Evolutionary conservation across 495 filamentous ascomycete species (phyloP), one percentile per base, ranked within the genome.

Genomic region (Hyaloscypha bicolor): DNA sequence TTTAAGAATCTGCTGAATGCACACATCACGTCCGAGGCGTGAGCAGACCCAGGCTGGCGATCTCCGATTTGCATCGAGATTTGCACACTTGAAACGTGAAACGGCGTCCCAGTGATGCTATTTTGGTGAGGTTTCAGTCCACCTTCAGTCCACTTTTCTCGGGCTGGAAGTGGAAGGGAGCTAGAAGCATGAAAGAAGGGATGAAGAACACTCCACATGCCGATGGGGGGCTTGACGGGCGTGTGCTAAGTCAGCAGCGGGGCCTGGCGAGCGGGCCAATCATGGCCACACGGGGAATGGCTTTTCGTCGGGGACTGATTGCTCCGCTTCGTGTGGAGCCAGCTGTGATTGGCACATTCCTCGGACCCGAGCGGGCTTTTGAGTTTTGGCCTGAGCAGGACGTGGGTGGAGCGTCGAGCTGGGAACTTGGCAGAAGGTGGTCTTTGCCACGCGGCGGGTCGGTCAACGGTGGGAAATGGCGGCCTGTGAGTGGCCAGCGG

Each of bases 131-230:
- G 19, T n/a, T 56, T 6, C n/a, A 45, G n/a, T 63, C 61, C 61
- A 53, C 61, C 25, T 16, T 16, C 42, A 37, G 42, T 48, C 42
- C 42, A 48, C 42, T 19, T 19, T 53, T 32, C 16, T 42, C 6
- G 11, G 62, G 31, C 62, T 48, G 62, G n/a, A 64, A 39, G n/a
- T 4, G 62, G 62, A 55, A 64, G 37, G 9, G 16, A 2, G 6
- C 62, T 56, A 64, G 62, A 64, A 64, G 62, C 30, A 53, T 56
- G 51, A 55, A 37, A 55, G 48, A 56, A 64, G 51, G 39, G 32
- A 25, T 16, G 59, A 60, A 21, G 59, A 39, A 35, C 31, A 42
- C n/a, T 64, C 51, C 62, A 55, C 48, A 37, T 39, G 51, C 12
- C 62, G 45, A 33, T 21, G 29, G 25, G 48, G 62, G 30, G 62